phyloP scores from a whole-genome alignment of 768 basidiomycete genomes.

The Sporobolomyces phaffii region DNA sequence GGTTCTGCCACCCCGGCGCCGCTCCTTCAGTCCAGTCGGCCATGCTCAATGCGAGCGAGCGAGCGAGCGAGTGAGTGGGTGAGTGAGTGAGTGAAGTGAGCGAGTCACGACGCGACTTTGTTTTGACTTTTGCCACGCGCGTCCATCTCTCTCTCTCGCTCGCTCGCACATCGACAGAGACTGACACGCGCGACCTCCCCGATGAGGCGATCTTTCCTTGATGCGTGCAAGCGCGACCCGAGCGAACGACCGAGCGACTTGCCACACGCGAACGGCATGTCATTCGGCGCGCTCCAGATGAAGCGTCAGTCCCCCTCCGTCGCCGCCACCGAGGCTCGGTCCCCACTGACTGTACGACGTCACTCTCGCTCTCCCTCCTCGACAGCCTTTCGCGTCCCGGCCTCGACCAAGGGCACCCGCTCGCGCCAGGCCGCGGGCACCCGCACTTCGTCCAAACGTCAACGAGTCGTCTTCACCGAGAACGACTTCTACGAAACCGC shows the following conservation, averaged over 20 bases:
- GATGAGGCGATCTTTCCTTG: conserved; percentile 27
- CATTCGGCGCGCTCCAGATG: conserved; percentile 44
- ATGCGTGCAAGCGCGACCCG: conserved; percentile 7
- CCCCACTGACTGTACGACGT: too few species aligned
- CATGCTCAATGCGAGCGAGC: not conserved
- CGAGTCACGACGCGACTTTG: not conserved
- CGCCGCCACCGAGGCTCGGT: too few species aligned
- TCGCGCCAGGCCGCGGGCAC: conserved; percentile 33
- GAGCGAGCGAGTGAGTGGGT: not conserved
- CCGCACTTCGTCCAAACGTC: conserved; percentile 34
- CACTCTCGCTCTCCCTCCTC: not conserved
- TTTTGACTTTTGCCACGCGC: not conserved
- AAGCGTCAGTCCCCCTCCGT: conserved; percentile 37
- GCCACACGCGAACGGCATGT: conserved; percentile 41
- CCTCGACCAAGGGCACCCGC: conserved; percentile 18
- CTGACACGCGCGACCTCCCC: too few species aligned
- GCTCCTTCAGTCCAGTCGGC: conserved; percentile 15
- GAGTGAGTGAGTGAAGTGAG: not conserved
- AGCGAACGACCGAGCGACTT: not conserved
- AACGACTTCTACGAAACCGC: conserved; percentile 48
- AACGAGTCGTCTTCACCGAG: conserved; percentile 35
- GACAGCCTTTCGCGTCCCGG: conserved; percentile 46
- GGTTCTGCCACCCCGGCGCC: not conserved
- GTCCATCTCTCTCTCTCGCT: not conserved
- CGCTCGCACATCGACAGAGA: not conserved